A percentile compares a stretch with the other conserved stretches of the same genome.
These are phyloP conservation scores for Saccharomyces hybrid DNA, from an alignment of 1,139 yeast species.

Conservation along the genomic window DNA sequence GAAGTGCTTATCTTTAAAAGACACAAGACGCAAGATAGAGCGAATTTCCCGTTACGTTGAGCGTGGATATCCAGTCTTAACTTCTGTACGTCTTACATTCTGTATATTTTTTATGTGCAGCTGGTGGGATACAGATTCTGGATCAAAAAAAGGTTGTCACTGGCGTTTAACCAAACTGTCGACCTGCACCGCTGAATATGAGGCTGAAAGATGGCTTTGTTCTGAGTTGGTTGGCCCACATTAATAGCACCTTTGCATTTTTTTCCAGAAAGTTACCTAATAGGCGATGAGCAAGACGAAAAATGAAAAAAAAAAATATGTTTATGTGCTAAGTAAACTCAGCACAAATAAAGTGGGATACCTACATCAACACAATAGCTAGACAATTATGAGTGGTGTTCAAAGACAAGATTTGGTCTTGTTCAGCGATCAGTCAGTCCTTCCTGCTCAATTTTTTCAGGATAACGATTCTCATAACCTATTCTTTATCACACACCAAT, in stretches of 20 bases:
- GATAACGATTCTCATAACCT: constrained; percentile 31
- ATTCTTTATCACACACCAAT: constrained; percentile 8
- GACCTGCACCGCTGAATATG: too few relatives aligned
- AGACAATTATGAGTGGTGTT: constrained; percentile 9
- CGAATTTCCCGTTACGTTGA: neutral
- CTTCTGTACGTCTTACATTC: neutral
- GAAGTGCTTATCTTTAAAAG: too few relatives aligned
- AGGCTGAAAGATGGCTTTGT: too few relatives aligned
- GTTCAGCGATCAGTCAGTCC: constrained; percentile 46
- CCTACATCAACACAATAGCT: neutral
- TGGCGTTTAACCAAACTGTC: neutral
- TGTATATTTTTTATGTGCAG: neutral
- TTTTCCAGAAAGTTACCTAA: neutral
- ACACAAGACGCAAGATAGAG: too few relatives aligned
- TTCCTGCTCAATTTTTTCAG: constrained; percentile 30
- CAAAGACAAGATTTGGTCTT: constrained; percentile 56
- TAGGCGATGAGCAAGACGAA: neutral
- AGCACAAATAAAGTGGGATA: neutral
- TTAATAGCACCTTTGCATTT: neutral
- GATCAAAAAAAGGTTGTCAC: neutral
- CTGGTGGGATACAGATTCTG: neutral
- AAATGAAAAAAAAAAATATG: neutral
- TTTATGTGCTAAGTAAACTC: neutral
- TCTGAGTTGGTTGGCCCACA: neutral
- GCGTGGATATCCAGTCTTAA: neutral